These are phyloP conservation scores for Naganishia vishniacii DNA, from an alignment of 768 basidiomycete genomes.

Conservation along the genomic window DNA sequence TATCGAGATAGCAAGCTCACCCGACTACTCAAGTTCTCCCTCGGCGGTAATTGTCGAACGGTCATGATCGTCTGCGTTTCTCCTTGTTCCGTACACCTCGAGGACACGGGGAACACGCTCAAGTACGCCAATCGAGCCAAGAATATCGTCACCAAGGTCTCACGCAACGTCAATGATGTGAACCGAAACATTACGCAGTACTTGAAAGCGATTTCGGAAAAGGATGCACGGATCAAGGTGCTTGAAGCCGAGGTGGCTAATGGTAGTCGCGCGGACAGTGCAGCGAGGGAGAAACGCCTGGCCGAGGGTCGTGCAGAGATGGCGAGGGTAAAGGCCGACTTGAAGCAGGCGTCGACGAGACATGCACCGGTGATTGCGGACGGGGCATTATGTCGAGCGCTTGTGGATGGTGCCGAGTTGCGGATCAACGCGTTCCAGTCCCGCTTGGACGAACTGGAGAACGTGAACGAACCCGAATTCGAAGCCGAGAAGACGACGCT, in stretches of 20 bases:
- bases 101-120: slow-evolving; percentile 97
- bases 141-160: slow-evolving; percentile 95
- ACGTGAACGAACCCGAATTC: slow-evolving; percentile 22
- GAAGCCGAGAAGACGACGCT: slow-evolving; percentile 30
- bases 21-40: slow-evolving; percentile 90
- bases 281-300: slow-evolving; percentile 62
- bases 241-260: slow-evolving; percentile 79
- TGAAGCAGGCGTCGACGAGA: slow-evolving; percentile 26
- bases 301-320: slow-evolving; percentile 51
- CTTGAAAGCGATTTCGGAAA: slow-evolving; percentile 84
- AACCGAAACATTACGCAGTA: slow-evolving; percentile 92
- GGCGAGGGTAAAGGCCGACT: slow-evolving; percentile 22
- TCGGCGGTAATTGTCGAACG: slow-evolving; percentile 98
- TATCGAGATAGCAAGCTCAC: slow-evolving; percentile 99
- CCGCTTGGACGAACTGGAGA: slow-evolving; percentile 32
- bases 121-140: slow-evolving; percentile 96
- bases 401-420: slow-evolving; percentile 39
- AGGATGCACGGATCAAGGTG: slow-evolving; percentile 74
- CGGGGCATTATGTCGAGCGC: slow-evolving; percentile 34
- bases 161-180: slow-evolving; percentile 89
- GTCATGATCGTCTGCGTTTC: slow-evolving; percentile 99
- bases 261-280: slow-evolving; percentile 61
- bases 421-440: slow-evolving; percentile 30
- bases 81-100: slow-evolving; percentile 90
- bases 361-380: slow-evolving; percentile 29